These are phyloP conservation scores for Sporothrix brunneoviolacea DNA, from an alignment of 2,329 filamentous ascomycete genomes.

Conservation along the genomic window DNA sequence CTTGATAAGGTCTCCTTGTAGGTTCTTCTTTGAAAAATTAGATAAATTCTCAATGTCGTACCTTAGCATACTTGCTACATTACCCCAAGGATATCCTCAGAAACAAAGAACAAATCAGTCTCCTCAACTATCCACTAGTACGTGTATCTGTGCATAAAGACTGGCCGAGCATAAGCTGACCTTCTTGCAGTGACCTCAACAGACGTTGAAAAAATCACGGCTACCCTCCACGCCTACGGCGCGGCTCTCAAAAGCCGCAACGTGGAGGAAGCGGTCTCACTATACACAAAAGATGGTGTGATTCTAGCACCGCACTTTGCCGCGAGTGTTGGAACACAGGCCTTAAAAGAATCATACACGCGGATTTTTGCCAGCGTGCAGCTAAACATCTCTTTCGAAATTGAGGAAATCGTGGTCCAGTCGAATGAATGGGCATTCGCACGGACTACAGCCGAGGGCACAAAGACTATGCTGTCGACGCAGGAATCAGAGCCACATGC, in stretches of 20 bases:
- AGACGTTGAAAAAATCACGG: slow-evolving; percentile 2
- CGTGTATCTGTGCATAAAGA: no score
- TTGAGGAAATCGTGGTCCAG: slow-evolving; percentile 4
- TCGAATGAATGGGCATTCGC: slow-evolving; percentile 8
- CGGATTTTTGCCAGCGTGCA: slow-evolving; percentile 6
- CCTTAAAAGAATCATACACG: slow-evolving; percentile 3
- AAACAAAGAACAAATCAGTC: no score
- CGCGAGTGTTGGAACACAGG: background rate
- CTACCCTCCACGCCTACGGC: slow-evolving; percentile 6
- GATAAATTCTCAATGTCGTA: no score
- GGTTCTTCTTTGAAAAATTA: no score
- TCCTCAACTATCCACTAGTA: no score
- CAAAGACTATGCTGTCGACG: no score
- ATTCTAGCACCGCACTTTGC: slow-evolving; percentile 6
- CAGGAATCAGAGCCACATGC: no score
- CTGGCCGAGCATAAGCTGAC: no score
- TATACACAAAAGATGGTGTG: slow-evolving; percentile 7
- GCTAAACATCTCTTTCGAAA: background rate
- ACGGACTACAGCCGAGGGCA: slow-evolving; percentile 5
- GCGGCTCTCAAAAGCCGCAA: slow-evolving; percentile 9
- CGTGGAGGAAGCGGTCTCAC: slow-evolving; percentile 2
- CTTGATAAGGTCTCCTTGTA: no score
- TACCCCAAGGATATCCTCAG: no score
- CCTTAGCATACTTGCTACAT: no score
- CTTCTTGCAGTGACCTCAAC: no score